Evolutionary conservation across 2,329 filamentous ascomycete genomes (phyloP).

Genomic region (Geosmithia flava): DNA sequence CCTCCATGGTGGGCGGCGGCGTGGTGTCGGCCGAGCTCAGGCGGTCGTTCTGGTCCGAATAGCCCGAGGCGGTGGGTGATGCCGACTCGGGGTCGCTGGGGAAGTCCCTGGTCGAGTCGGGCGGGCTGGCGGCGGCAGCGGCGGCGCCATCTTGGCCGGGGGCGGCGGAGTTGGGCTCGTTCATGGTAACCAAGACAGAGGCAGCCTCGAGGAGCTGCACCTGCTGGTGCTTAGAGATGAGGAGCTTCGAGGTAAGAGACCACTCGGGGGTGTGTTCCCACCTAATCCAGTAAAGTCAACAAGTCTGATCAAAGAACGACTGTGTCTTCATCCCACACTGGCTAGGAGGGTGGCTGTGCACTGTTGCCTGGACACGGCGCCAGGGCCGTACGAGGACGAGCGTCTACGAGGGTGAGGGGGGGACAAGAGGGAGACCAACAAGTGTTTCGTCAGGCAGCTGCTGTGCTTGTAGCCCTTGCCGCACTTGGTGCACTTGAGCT

Average conservation of each 20-base stretch:
- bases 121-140: constrained; percentile 44
- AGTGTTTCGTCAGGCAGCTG: constrained; percentile 99
- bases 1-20: constrained; percentile 61
- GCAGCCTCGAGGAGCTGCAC: constrained; percentile 95
- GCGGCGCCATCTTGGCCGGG: constrained; percentile 34
- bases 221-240: constrained; percentile 99
- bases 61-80: constrained; percentile 71
- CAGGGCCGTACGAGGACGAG: background rate
- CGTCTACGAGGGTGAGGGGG: constrained; percentile 2
- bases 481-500: constrained; percentile 94
- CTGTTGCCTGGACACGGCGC: background rate
- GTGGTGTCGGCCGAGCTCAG: constrained; percentile 87
- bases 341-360: background rate
- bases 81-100: constrained; percentile 72
- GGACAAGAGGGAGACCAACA: constrained; percentile 68
- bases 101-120: constrained; percentile 53
- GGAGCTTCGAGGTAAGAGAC: constrained; percentile 90
- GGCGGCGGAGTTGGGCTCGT: constrained; percentile 31
- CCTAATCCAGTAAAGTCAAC: constrained; percentile 36
- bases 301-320: constrained; percentile 1
- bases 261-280: constrained; percentile 99
- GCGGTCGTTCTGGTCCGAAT: constrained; percentile 64
- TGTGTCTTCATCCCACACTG: constrained; percentile 4
- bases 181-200: constrained; percentile 93
- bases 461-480: constrained; percentile 99